A percentile compares a stretch with the other conserved stretches of the same genome.
These are phyloP conservation scores for Prunella vulgaris DNA, from an alignment of 257 asterid genomes.

Conservation along the genomic window DNA sequence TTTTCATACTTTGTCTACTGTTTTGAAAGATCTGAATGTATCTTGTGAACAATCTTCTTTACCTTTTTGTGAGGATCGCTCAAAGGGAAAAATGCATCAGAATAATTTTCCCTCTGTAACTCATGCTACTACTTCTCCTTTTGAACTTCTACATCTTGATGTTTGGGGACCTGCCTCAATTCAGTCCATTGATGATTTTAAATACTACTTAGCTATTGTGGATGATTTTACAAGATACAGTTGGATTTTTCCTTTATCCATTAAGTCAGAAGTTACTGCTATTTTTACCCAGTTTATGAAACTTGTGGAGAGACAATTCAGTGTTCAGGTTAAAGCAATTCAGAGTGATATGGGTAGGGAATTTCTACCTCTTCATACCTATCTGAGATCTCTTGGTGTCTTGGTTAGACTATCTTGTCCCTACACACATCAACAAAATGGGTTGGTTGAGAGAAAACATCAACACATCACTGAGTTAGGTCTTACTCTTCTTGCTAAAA, in stretches of 20 bases:
- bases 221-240: neutral
- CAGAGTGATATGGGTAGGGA: neutral
- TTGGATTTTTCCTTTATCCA: neutral
- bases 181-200: neutral
- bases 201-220: neutral
- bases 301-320: neutral
- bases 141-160: neutral
- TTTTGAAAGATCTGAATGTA: too few relatives aligned
- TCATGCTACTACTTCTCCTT: neutral
- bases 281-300: too few relatives aligned
- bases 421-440: neutral
- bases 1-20: too few relatives aligned
- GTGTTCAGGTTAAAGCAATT: too few relatives aligned
- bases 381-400: too few relatives aligned
- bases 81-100: neutral
- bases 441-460: neutral
- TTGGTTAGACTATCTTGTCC: neutral
- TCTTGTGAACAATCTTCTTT: too few relatives aligned
- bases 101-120: too few relatives aligned
- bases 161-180: neutral
- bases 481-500: neutral
- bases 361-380: too few relatives aligned
- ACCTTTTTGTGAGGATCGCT: too few relatives aligned
- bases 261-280: neutral
- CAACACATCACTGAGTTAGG: neutral